Evolutionary conservation across 768 basidiomycete genomes (phyloP).

Genomic region (Exsudoporus frostii): DNA sequence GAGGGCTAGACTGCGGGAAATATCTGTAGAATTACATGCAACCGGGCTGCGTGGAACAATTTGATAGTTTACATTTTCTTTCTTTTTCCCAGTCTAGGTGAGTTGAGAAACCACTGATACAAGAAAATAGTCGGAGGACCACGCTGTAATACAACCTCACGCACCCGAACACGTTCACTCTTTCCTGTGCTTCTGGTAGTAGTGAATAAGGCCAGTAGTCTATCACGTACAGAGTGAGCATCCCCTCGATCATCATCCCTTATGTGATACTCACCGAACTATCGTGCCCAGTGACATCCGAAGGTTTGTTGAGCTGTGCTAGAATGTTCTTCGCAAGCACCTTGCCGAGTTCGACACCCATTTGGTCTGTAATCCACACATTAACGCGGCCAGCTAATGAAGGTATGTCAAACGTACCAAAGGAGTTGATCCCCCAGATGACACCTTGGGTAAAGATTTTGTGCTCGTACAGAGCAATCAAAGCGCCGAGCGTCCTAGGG

Average conservation of each 20-base stretch:
- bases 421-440: conserved; percentile 98
- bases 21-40: conserved; percentile 14
- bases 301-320: conserved; percentile 75
- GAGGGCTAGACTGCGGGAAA: not conserved
- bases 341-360: conserved; percentile 99
- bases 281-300: conserved; percentile 84
- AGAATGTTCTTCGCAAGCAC: conserved; percentile 96
- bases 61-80: conserved; percentile 3
- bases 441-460: conserved; percentile 99
- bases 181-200: conserved; percentile 87
- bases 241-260: not conserved
- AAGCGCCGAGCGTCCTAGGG: conserved; percentile 81
- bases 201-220: conserved; percentile 96
- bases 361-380: conserved; percentile 66
- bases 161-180: conserved; percentile 46
- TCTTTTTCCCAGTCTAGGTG: not conserved
- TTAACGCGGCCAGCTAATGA: not conserved
- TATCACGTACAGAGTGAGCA: conserved; percentile 29
- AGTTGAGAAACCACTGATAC: not conserved
- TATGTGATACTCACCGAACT: conserved; percentile 52
- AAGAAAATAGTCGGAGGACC: not conserved
- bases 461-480: conserved; percentile 94
- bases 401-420: conserved; percentile 52
- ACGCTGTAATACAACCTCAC: conserved; percentile 11
- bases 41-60: not conserved